Evolutionary conservation across 768 basidiomycete genomes (phyloP), one percentile per base, ranked within the genome.

Genomic region (Gymnopilus dilepis): DNA sequence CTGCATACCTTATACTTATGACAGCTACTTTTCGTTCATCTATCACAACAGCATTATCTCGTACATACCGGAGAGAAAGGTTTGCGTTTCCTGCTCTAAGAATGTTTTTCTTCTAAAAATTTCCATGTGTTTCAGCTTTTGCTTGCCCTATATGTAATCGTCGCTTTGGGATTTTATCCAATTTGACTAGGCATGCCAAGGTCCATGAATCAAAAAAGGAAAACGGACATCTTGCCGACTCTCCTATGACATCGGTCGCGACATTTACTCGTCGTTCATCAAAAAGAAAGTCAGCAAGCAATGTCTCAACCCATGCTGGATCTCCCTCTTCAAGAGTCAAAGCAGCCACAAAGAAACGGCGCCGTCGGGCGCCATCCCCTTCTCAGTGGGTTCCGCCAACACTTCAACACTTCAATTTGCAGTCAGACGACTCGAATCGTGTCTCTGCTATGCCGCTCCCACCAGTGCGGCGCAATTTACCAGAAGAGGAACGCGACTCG

Each of bases 51-150:
- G 90, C 91, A 92, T 74, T 78, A 92, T 37, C 86, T 92, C 56
- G 91, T 92, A 50, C 91, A 92, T 73, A 92, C 91, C 9, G 91
- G 91, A 62, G 90, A 92, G 77, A 91, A 91, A 81, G 88, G 91
- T 90, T 55, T 63, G 81, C 69, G 21, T 45, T 41, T 47, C 38
- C 45, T 28, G 30, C 37, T 51, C 59, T 64, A 56, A 40, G 53
- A 51, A 37, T 17, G 22, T 26, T 24, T 30, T 43, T 48, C 28
- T 41, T 3, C 22, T 34, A 24, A 28, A 50, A 33, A 26, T 50
- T 62, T 22, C 58, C 41, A 59, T n/a, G n/a, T 31, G 47, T 40
- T 57, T 12, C 70, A 93, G 91, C 91, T 3, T 90, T 87, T 69
- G 86, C 88, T 59, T 93, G 91, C 72, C 82, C 87, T 3, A 88